Evolutionary conservation across 2,329 filamentous ascomycete genomes (phyloP), one percentile per base, ranked within the genome.

Genomic region (Elsinoe fawcettii): DNA sequence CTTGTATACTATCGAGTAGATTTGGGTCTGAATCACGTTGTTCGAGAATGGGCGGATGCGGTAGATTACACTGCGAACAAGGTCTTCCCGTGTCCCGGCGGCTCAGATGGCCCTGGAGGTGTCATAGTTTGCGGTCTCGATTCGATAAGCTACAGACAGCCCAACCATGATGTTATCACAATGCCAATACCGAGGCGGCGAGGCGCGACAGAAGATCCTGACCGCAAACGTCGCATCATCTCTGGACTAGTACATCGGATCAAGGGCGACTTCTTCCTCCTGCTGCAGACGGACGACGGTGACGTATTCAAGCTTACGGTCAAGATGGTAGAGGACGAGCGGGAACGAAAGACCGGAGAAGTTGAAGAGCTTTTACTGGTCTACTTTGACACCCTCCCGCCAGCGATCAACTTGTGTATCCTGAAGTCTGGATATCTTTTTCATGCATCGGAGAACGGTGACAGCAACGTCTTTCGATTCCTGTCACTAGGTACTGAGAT

Each of bases 1-100:
- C 77, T 99, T 25, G 92, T 97, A 0, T 99, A 97, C 73, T 99
- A 99, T 68, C 93, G 97, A 74, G 84, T 99, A 20, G 93, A 99
- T 67, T 80, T 99, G 25, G 95, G 95, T 32, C 75, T 99, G 56
- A 99, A 99, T 66, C 93, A 99, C 69, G 93, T 99, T 36, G 90
- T 99, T 18, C 85, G 92, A 59, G 96, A 91, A 70, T 99, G 93
- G 93, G 87, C 90, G 11, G 93, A 99, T 64, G 83, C 88, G 1
- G 93, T 99, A 5, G 92, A 97, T 68, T 84, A 90, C 53, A 89
- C 88, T 0, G 87, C 93, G 0, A 90, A 88, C 22, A 84, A 95
- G 61, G 80, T 99, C 1, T 96, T 99, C 71, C 92, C 96, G 66
- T 91, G 99, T 0, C 93, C 93, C 0, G 93, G 95, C 60, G 93